Conservation (phyloP, 2,329 filamentous ascomycete species). For the Aspergillus sergii region DNA sequence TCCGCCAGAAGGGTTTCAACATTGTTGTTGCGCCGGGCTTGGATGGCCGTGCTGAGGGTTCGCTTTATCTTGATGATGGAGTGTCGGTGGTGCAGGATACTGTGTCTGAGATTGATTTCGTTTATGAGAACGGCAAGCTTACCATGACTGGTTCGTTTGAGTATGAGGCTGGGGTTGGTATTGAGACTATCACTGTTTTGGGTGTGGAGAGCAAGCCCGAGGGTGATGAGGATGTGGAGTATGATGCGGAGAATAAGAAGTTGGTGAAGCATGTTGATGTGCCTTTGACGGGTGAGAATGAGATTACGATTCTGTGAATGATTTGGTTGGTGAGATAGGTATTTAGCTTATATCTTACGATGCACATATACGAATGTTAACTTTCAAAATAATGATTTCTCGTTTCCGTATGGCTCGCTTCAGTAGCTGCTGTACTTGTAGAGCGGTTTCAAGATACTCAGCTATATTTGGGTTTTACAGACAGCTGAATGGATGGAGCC, state of each 20-base stretch:
- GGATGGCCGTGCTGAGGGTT: not conserved
- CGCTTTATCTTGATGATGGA: not conserved
- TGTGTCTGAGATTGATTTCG: not conserved
- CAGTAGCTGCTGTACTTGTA: no score
- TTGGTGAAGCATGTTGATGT: not conserved
- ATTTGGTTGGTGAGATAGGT: no score
- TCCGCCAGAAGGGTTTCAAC: not conserved
- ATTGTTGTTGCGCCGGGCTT: not conserved
- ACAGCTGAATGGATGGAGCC: no score
- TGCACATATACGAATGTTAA: no score
- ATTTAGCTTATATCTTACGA: no score
- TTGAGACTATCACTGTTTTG: not conserved
- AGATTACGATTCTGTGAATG: not conserved
- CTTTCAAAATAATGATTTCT: no score
- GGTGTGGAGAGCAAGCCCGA: not conserved
- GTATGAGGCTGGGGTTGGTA: not conserved
- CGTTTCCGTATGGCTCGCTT: no score
- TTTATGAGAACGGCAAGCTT: not conserved
- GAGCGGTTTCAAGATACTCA: no score
- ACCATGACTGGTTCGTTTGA: not conserved
- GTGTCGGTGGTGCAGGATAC: not conserved
- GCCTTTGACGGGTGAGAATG: not conserved
- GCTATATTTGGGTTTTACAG: no score
- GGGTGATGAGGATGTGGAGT: not conserved
- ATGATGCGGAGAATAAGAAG: not conserved